phyloP scores from a whole-genome alignment of 2,329 filamentous ascomycete genomes.

The Arthrinium phaeospermum region DNA sequence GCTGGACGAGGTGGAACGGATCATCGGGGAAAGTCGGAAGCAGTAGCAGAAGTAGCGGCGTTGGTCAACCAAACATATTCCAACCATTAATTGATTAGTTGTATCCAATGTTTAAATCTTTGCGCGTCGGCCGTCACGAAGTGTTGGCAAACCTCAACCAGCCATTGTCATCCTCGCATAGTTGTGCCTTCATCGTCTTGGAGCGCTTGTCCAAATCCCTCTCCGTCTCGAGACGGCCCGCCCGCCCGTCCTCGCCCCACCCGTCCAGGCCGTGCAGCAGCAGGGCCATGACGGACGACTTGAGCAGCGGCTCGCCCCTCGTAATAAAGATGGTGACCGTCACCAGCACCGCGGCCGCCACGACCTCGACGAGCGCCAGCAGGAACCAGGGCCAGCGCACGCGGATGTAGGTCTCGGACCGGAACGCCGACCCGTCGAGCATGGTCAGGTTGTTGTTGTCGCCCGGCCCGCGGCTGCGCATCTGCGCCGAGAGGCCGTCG shows the following conservation, averaged over 20 bases:
- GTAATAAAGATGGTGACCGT: slow-evolving; percentile 24
- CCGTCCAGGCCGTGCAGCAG: slow-evolving; percentile 25
- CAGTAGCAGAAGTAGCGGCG: not conserved
- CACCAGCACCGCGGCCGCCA: slow-evolving; percentile 24
- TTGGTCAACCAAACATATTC: too few relatives aligned
- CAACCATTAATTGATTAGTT: not conserved
- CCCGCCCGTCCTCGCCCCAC: slow-evolving; percentile 26
- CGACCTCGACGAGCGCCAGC: slow-evolving; percentile 26
- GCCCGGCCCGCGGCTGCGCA: slow-evolving; percentile 25
- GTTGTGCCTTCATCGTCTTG: slow-evolving; percentile 23
- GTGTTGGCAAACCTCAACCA: slow-evolving; percentile 20
- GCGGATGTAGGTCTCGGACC: slow-evolving; percentile 29
- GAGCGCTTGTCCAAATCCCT: slow-evolving; percentile 24
- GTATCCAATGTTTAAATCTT: too few relatives aligned
- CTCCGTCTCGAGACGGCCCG: slow-evolving; percentile 23
- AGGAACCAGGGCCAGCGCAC: slow-evolving; percentile 27
- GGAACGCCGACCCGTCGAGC: slow-evolving; percentile 22
- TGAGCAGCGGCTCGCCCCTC: slow-evolving; percentile 27
- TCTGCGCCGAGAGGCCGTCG: slow-evolving; percentile 21
- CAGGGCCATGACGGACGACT: slow-evolving; percentile 25
- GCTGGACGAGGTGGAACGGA: slow-evolving; percentile 6
- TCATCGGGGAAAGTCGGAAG: not conserved
- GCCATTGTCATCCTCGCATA: slow-evolving; percentile 22
- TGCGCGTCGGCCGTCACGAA: too few relatives aligned
- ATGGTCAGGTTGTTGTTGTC: slow-evolving; percentile 27